Conservation (phyloP, 768 basidiomycete genomes). For the Sporobolomyces pararoseus region DNA sequence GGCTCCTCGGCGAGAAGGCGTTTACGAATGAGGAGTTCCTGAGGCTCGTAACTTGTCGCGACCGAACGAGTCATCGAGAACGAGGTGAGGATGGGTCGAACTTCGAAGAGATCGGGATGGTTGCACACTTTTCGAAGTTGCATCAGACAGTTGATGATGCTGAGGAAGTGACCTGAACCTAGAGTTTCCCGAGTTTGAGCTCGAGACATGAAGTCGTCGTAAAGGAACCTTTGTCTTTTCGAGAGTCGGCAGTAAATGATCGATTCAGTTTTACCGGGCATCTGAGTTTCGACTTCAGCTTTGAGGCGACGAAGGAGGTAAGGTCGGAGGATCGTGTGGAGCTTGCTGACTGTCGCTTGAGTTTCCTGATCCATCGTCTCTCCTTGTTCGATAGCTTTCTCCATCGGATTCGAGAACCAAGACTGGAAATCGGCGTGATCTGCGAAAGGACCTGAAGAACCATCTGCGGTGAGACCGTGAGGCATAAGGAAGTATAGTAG, state of each 20-base stretch:
- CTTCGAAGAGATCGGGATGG: constrained; percentile 86
- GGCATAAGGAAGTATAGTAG: constrained; percentile 93
- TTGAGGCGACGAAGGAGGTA: constrained; percentile 94
- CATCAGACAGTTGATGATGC: constrained; percentile 66
- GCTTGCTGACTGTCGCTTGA: constrained; percentile 54
- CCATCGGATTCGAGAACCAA: constrained; percentile 83
- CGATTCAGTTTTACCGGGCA: constrained; percentile 67
- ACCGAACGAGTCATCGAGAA: constrained; percentile 52
- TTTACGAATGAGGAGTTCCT: constrained; percentile 49
- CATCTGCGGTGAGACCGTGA: constrained; percentile 53
- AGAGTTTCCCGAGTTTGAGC: constrained; percentile 62
- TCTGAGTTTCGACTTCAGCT: constrained; percentile 78
- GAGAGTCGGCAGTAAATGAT: constrained; percentile 87
- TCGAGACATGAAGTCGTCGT: constrained; percentile 74
- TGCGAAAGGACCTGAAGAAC: constrained; percentile 58
- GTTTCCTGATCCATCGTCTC: constrained; percentile 69
- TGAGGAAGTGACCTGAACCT: constrained; percentile 63
- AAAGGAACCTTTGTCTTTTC: constrained; percentile 72
- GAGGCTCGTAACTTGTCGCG: constrained; percentile 49
- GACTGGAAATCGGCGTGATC: constrained; percentile 88
- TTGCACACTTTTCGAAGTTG: constrained; percentile 96
- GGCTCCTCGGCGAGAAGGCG: constrained; percentile 47
- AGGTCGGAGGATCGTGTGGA: constrained; percentile 76
- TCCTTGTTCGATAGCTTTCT: constrained; percentile 75
- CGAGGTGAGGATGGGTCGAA: constrained; percentile 52